Evolutionary conservation across 2,329 filamentous ascomycete genomes (phyloP), one percentile per base, ranked within the genome.

Genomic region (Fusarium sp.): DNA sequence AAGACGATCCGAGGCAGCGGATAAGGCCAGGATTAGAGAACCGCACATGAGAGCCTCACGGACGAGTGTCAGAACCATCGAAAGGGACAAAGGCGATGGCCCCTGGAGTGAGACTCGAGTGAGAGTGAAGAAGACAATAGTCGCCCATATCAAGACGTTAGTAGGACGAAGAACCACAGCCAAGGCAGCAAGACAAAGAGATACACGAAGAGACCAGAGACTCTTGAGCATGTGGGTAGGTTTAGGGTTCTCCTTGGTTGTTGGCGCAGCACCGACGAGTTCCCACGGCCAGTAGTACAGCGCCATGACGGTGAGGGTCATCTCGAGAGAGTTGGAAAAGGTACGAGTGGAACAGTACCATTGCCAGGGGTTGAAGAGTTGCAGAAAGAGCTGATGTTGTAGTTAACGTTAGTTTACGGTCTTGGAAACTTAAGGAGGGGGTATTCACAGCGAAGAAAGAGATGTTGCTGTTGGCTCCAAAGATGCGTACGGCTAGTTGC

Each of bases 331-430:
- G 81, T 99, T 99, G 58, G 95, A 98, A 77, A 99, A 91, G 1
- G 96, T 97, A 49, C 96, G 88, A 0, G 94, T 95, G 3, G 94
- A 96, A 81, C 92, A 96, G 81, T 96, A 98, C 93, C 93, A 98
- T 79, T 98, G 94, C 94, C 96, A 99, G 9, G 96, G 79, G 57
- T 74, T 81, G 59, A 78, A 75, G 27, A 81, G 73, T 40, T 81
- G 77, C 32, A 82, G 77, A 59, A 81, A 77, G 18, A 82, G 76
- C 80, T 82, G 52, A 20, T 27, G 32, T 25, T 12, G 34, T 3
- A 34, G 30, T 20, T 29, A n/a, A 38, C 27, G 34, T 63, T 45
- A 43, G 53, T 9, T n/a, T 16, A 7, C 29, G 5, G 45, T 22
- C 5, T 34, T 12, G 14, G 20, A 10, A 52, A 15, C 3, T 20